phyloP scores from a whole-genome alignment of 1,139 yeast genomes.

The Pichia sp. region DNA sequence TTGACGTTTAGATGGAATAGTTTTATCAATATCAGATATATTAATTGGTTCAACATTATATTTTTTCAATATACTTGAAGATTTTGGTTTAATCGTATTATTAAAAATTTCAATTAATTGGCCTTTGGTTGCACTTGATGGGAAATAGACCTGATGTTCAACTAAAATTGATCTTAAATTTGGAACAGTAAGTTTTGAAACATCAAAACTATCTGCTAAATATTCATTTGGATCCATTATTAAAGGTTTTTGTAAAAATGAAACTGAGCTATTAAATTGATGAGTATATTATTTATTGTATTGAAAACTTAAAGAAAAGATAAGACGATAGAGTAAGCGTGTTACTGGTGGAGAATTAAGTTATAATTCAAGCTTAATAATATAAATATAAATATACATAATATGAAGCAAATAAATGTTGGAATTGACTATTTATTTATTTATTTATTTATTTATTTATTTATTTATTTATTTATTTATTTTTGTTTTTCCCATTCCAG shows the following conservation, averaged over 20 bases:
- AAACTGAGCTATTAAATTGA: too few species aligned
- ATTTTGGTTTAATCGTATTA: conserved; percentile 39
- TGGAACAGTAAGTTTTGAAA: conserved; percentile 53
- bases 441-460: too few species aligned
- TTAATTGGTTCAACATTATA: conserved; percentile 13
- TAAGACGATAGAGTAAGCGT: too few species aligned
- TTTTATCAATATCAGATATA: conserved; percentile 6
- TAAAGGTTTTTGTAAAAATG: too few species aligned
- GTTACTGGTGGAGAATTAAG: too few species aligned
- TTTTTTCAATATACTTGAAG: conserved; percentile 32
- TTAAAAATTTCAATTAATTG: conserved; percentile 51
- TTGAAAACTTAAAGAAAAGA: too few species aligned
- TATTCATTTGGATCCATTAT: conserved; percentile 28
- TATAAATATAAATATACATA: too few species aligned
- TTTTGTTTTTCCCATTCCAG: neutral
- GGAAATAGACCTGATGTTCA: conserved; percentile 48
- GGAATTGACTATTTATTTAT: too few species aligned
- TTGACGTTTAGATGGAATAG: conserved; percentile 13
- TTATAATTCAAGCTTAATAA: too few species aligned
- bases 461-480: neutral
- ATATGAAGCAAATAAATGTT: too few species aligned
- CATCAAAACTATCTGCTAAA: conserved; percentile 42
- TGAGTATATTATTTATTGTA: too few species aligned
- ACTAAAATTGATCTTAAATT: conserved; percentile 57
- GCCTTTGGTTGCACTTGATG: conserved; percentile 58